Conservation (phyloP, 495 filamentous ascomycete species). For the Tuber borchii region DNA sequence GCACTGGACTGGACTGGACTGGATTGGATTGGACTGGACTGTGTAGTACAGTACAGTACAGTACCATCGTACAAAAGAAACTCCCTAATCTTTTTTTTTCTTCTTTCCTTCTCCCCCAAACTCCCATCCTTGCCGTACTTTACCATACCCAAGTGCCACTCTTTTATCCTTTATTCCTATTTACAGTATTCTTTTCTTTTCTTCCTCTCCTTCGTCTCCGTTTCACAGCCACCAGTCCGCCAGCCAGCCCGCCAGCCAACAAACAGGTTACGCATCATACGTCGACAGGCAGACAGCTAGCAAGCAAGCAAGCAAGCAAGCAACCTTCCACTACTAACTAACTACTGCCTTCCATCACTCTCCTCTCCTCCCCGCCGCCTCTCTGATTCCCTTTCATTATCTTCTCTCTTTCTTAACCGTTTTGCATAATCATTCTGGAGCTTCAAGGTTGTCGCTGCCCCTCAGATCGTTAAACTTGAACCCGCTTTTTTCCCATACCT, state of each 20-base stretch:
- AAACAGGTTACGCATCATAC: background rate
- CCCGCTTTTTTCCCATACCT: background rate
- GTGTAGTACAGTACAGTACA: background rate
- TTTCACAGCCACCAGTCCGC: background rate
- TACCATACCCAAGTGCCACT: background rate
- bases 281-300: background rate
- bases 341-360: background rate
- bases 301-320: background rate
- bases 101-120: slow-evolving; percentile 2
- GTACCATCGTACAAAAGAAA: background rate
- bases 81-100: slow-evolving; percentile 2
- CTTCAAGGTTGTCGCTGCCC: background rate
- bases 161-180: background rate
- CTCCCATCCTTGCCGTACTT: background rate
- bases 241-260: background rate
- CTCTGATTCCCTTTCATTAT: background rate
- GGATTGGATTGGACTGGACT: no score
- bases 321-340: background rate
- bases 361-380: background rate
- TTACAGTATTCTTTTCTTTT: background rate
- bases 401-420: background rate
- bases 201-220: background rate
- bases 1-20: no score
- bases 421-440: background rate
- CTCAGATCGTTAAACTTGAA: background rate